Percentiles rank a stretch among this genome's conserved stretches.
phyloP scores from a whole-genome alignment of 2,329 filamentous ascomycete genomes.

The Cladophialophora bantiana region DNA sequence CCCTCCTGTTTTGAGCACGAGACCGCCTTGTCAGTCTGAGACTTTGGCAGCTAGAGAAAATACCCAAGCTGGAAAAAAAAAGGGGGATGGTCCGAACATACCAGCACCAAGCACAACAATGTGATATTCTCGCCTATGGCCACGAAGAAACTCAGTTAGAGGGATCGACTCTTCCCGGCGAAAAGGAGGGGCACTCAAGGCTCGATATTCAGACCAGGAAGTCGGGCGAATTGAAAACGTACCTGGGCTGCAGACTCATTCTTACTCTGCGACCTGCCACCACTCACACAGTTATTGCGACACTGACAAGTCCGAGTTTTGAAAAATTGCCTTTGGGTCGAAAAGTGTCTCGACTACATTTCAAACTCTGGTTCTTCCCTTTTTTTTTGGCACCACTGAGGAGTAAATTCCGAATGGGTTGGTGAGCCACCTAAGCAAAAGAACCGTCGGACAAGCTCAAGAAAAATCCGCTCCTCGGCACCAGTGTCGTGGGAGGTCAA shows the following conservation, averaged over 20 bases:
- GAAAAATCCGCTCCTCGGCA: neutral
- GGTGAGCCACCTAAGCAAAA: neutral
- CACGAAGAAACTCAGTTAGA: slow-evolving; percentile 8
- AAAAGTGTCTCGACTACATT: slow-evolving; percentile 18
- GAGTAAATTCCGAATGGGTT: neutral
- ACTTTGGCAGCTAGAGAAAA: neutral
- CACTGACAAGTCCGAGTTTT: slow-evolving; percentile 13
- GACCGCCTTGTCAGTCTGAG: slow-evolving; percentile 15
- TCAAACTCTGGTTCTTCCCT: slow-evolving; percentile 1
- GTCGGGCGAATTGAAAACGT: slow-evolving; percentile 15
- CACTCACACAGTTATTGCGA: neutral
- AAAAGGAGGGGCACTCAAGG: neutral
- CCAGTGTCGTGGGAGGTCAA: neutral
- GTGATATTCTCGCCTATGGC: slow-evolving; percentile 74
- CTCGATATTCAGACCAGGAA: neutral
- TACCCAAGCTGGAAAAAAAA: slow-evolving; percentile 27
- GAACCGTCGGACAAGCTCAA: neutral
- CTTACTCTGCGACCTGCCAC: slow-evolving; percentile 18
- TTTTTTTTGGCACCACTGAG: neutral
- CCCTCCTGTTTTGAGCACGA: slow-evolving; percentile 65
- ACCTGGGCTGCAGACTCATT: slow-evolving; percentile 41
- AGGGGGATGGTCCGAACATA: slow-evolving; percentile 48
- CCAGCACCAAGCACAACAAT: slow-evolving; percentile 83
- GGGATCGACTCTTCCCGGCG: neutral
- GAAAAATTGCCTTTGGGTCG: slow-evolving; percentile 6